A percentile compares a stretch with the other conserved stretches of the same genome.
These are phyloP conservation scores for Hypoxylon sp. DNA, from an alignment of 2,329 filamentous ascomycete species.

Conservation along the genomic window DNA sequence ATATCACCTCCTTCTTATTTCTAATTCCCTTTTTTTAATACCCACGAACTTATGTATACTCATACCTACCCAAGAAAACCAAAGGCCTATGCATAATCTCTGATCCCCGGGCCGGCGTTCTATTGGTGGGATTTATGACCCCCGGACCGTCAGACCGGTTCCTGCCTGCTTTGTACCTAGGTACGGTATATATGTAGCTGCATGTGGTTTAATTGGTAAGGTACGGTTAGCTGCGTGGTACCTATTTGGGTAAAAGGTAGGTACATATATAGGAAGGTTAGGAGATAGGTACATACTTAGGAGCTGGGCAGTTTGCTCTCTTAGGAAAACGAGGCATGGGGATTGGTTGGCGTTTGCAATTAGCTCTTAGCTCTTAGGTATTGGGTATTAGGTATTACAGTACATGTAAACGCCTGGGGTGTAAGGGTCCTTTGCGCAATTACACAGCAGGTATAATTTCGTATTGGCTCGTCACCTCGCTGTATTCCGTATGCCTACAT, in stretches of 20 bases:
- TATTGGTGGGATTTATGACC: constrained; percentile 13
- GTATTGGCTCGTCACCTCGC: not conserved
- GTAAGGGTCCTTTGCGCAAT: not conserved
- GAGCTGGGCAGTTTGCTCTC: too few species aligned
- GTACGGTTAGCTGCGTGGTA: too few species aligned
- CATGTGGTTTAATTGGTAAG: too few species aligned
- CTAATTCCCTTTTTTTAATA: too few species aligned
- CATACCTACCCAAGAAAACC: constrained; percentile 1
- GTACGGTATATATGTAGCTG: too few species aligned
- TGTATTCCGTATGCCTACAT: not conserved
- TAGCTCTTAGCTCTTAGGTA: not conserved
- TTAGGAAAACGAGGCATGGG: constrained; percentile 4
- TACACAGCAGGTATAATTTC: not conserved
- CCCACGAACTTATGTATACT: too few species aligned
- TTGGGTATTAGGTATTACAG: too few species aligned
- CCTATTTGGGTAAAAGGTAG: too few species aligned
- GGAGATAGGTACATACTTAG: too few species aligned
- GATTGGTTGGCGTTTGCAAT: not conserved
- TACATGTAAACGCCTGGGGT: too few species aligned
- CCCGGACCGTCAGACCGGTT: not conserved
- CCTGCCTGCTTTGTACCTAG: not conserved
- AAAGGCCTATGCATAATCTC: constrained; percentile 39
- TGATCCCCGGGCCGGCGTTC: not conserved
- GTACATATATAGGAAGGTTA: too few species aligned
- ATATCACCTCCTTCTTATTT: too few species aligned